Percentiles rank a stretch among this genome's conserved stretches.
Conservation (phyloP, 768 basidiomycete species). For the Pisolithus albus region DNA sequence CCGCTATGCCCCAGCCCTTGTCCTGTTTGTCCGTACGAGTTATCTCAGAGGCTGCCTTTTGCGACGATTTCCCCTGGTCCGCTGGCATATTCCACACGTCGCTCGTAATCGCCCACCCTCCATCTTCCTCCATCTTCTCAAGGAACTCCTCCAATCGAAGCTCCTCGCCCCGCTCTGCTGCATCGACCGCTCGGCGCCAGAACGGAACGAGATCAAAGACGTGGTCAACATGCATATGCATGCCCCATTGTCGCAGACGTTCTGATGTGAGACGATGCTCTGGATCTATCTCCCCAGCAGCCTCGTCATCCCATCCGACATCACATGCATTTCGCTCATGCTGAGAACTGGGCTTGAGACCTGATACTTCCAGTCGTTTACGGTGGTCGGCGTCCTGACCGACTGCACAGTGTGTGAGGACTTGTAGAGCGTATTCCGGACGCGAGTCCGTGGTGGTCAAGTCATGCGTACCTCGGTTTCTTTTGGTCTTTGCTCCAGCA, state of each 20-base stretch:
- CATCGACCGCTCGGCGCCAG: conserved; percentile 45
- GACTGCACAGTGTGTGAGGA: conserved; percentile 20
- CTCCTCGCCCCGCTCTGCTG: conserved; percentile 40
- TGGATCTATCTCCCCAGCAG: conserved; percentile 21
- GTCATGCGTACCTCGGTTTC: conserved; percentile 14
- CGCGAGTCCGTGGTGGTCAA: background rate
- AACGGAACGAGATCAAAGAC: conserved; percentile 46
- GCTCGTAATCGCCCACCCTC: conserved; percentile 24
- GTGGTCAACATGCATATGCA: conserved; percentile 37
- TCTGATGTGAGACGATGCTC: conserved; percentile 26
- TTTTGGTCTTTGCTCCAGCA: conserved; percentile 16
- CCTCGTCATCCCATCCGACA: conserved; percentile 8
- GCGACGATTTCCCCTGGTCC: conserved; percentile 11
- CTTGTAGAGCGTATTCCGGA: conserved; percentile 7
- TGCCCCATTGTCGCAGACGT: conserved; percentile 22
- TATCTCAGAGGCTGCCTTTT: conserved; percentile 11
- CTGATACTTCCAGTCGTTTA: conserved; percentile 18
- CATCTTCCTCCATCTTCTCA: conserved; percentile 32
- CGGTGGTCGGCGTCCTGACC: conserved; percentile 18
- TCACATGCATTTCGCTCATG: conserved; percentile 21
- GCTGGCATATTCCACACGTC: conserved; percentile 27
- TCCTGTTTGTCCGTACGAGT: conserved; percentile 12
- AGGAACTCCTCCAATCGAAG: conserved; percentile 41
- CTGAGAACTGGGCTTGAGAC: conserved; percentile 22
- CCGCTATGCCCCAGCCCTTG: conserved; percentile 14